Base-by-base conservation (phyloP, 1,284 basidiomycete species). In the Sphaerobolus stellatus region DNA sequence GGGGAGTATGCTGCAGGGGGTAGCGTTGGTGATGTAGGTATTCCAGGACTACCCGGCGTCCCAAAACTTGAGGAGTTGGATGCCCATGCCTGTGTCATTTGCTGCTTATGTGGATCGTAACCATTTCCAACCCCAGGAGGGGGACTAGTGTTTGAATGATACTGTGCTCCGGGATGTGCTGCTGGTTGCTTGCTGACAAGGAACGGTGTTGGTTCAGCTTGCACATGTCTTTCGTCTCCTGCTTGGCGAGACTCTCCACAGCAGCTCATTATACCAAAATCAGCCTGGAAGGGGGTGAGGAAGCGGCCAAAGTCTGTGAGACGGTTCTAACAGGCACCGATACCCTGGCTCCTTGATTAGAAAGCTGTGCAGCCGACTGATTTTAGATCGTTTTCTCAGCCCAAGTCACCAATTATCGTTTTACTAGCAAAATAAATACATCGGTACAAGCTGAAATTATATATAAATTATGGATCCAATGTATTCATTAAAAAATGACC, bases 181-280 rank as follows among this genome's bases (percentile, higher is more conserved):
- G 60, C 61, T 2, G 86, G 86, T 58, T 88, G 86, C 31, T 79
- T 77, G 28, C 63, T 75, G 4, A 58, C 58, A 20, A 62, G 53
- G 31, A 44, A 54, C 18, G 45, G 52, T 33, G 56, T 62, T 14
- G 56, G 56, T 36, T 58, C 53, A 18, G 47, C 43, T 52, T 54
- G 38, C 29, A 20, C 27, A 29, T 50, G 22, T 47, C 30, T 28
- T 41, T 49, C 44, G 41, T 50, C 59, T 20, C 33, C 44, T 27
- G 59, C 50, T 24, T 54, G 48, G 13, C 53, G 40, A 24, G 56
- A 47, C 50, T 63, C 61, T 22, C 63, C 63, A 45, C 62, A 64
- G 53, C 63, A 63, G 22, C 59, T 54, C 61, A 62, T 62, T 34
- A 25, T 57, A 28, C 13, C 16, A 24, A 27, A 13, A 46, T 5